phyloP scores from a whole-genome alignment of 371 early-diverging fungal species.

The Gilbertella persicaria region DNA sequence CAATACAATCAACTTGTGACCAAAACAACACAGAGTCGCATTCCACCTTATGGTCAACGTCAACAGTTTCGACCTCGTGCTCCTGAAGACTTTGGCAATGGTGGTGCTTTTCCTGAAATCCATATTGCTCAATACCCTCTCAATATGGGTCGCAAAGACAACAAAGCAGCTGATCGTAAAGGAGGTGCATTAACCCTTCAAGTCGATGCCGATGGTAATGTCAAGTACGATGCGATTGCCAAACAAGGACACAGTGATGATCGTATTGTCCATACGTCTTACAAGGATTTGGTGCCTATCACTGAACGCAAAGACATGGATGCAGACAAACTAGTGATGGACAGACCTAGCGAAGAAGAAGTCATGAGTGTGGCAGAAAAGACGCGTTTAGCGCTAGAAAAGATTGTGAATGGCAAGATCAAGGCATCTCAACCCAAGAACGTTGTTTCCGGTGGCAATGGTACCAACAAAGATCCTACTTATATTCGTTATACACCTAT shows the following conservation, averaged over 20 bases:
- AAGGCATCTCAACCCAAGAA: slow-evolving; percentile 71
- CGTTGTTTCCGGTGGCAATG: slow-evolving; percentile 45
- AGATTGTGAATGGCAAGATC: slow-evolving; percentile 81
- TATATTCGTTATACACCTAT: slow-evolving; percentile 93
- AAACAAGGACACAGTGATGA: slow-evolving; percentile 74
- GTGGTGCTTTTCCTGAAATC: slow-evolving; percentile 96
- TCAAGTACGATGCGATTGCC: slow-evolving; percentile 89
- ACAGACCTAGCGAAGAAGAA: slow-evolving; percentile 79
- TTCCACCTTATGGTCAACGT: slow-evolving; percentile 87
- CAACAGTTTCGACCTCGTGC: slow-evolving; percentile 77
- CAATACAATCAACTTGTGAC: slow-evolving; percentile 40
- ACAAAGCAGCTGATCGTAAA: slow-evolving; percentile 42
- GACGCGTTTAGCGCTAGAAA: slow-evolving; percentile 86
- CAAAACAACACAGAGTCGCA: slow-evolving; percentile 40
- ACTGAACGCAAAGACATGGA: slow-evolving; percentile 75
- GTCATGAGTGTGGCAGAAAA: slow-evolving; percentile 85
- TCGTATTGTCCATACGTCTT: slow-evolving; percentile 80
- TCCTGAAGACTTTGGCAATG: slow-evolving; percentile 92
- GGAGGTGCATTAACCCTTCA: slow-evolving; percentile 83
- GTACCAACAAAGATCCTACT: slow-evolving; percentile 70
- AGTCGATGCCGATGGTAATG: slow-evolving; percentile 88
- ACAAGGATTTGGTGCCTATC: slow-evolving; percentile 82
- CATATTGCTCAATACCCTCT: slow-evolving; percentile 89
- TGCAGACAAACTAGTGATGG: slow-evolving; percentile 67
- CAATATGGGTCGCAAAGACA: slow-evolving; percentile 87